These are phyloP conservation scores for Moesziomyces sp. DNA, from an alignment of 1,284 basidiomycete genomes.

Conservation along the genomic window DNA sequence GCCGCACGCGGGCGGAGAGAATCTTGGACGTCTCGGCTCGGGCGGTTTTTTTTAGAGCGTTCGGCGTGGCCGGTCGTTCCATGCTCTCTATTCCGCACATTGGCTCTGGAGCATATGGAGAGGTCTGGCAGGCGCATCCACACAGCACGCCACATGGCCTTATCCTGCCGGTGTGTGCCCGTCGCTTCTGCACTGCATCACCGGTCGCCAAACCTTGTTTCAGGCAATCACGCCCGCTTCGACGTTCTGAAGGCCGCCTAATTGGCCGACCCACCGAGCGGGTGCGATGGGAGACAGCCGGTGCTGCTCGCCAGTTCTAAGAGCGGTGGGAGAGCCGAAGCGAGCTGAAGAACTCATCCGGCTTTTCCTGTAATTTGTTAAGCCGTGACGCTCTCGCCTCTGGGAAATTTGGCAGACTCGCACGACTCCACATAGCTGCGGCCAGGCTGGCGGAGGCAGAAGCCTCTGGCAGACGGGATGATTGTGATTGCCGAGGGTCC, in stretches of 20 bases:
- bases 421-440: constrained; percentile 30
- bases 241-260: neutral
- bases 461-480: neutral
- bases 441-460: too few species aligned
- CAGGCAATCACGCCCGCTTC: too few species aligned
- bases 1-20: too few species aligned
- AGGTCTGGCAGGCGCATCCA: neutral
- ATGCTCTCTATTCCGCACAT: constrained; percentile 41
- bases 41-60: constrained; percentile 2
- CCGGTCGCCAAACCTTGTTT: too few species aligned
- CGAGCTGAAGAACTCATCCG: too few species aligned
- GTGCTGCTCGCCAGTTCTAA: too few species aligned
- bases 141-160: neutral
- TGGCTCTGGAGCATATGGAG: constrained; percentile 42
- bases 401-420: constrained; percentile 6
- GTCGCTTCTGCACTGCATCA: too few species aligned
- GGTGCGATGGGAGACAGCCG: too few species aligned
- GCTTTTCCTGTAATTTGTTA: neutral
- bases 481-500: constrained; percentile 10
- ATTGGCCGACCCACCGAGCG: neutral
- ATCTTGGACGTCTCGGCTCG: neutral
- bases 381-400: neutral
- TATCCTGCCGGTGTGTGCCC: neutral
- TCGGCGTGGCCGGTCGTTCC: constrained; percentile 28
- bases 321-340: too few species aligned